These are phyloP conservation scores for Plantago ovata DNA, from an alignment of 257 asterid species.

Conservation along the genomic window DNA sequence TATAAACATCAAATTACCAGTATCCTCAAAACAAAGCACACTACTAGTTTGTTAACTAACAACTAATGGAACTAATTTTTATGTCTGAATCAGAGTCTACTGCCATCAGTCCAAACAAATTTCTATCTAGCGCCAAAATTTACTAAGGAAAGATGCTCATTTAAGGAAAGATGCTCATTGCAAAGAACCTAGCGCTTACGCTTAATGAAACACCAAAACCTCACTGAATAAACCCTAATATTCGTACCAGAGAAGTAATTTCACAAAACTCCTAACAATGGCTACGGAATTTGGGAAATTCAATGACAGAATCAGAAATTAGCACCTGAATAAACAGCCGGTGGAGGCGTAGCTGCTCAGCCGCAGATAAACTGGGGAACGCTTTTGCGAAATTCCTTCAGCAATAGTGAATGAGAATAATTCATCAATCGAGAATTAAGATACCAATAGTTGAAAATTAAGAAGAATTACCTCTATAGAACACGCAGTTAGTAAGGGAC, in stretches of 20 bases:
- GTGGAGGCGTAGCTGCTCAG: slow-evolving; percentile 43
- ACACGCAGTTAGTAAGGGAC: slow-evolving; percentile 46
- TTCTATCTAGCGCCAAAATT: not conserved
- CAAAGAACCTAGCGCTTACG: too few relatives aligned
- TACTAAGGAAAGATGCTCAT: not conserved
- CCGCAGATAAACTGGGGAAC: slow-evolving; percentile 36
- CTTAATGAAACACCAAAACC: too few relatives aligned
- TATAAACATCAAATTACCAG: not conserved
- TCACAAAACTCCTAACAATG: not conserved
- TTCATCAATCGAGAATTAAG: not conserved
- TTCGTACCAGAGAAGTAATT: not conserved
- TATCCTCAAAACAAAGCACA: not conserved
- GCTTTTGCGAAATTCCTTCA: slow-evolving; percentile 40
- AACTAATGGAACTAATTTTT: too few relatives aligned
- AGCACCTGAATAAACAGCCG: slow-evolving; percentile 38
- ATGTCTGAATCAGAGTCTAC: too few relatives aligned
- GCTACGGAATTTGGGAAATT: not conserved
- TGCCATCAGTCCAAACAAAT: not conserved
- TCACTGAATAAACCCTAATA: too few relatives aligned
- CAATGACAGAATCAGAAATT: not conserved
- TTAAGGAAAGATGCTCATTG: too few relatives aligned
- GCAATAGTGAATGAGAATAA: not conserved
- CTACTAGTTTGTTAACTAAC: too few relatives aligned
- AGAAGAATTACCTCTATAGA: slow-evolving; percentile 38
- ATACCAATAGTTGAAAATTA: not conserved